Conservation (phyloP, 2,329 filamentous ascomycete genomes). For the Colletotrichum tofieldiae region DNA sequence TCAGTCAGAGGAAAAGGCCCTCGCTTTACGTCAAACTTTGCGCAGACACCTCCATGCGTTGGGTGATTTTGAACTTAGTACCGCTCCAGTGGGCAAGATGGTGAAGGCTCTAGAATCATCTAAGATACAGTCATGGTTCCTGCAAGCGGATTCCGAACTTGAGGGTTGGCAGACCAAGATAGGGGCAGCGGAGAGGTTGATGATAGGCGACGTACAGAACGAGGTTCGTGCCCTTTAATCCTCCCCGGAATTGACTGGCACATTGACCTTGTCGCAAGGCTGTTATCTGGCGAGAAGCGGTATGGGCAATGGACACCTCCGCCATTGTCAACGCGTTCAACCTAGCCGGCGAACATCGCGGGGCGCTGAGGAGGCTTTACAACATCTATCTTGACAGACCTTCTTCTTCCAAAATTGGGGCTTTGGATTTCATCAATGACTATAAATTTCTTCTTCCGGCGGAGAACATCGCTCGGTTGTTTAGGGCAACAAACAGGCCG, state of each 20-base stretch:
- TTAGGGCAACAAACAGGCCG: constrained; percentile 45
- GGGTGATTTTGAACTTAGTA: constrained; percentile 41
- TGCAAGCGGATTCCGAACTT: constrained; percentile 56
- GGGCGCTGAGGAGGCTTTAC: constrained; percentile 56
- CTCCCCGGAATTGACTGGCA: background rate
- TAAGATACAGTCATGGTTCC: constrained; percentile 59
- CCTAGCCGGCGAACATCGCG: constrained; percentile 47
- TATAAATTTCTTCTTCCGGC: constrained; percentile 50
- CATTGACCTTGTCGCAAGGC: constrained; percentile 49
- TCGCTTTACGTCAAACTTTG: background rate
- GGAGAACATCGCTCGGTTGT: constrained; percentile 38
- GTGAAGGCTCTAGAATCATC: constrained; percentile 54
- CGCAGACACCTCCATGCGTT: background rate
- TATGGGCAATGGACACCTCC: constrained; percentile 53
- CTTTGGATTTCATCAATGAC: constrained; percentile 57
- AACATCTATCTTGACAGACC: constrained; percentile 57
- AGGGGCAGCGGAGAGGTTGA: constrained; percentile 53
- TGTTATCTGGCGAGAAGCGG: constrained; percentile 60
- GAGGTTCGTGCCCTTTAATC: constrained; percentile 50
- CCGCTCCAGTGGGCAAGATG: constrained; percentile 50
- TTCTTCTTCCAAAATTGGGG: constrained; percentile 57
- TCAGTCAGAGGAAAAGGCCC: constrained; percentile 47
- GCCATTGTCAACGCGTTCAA: constrained; percentile 55
- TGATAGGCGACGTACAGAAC: constrained; percentile 61
- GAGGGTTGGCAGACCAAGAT: constrained; percentile 53